Base-by-base conservation (phyloP, 2,329 filamentous ascomycete genomes). In the Beauveria asiatica region DNA sequence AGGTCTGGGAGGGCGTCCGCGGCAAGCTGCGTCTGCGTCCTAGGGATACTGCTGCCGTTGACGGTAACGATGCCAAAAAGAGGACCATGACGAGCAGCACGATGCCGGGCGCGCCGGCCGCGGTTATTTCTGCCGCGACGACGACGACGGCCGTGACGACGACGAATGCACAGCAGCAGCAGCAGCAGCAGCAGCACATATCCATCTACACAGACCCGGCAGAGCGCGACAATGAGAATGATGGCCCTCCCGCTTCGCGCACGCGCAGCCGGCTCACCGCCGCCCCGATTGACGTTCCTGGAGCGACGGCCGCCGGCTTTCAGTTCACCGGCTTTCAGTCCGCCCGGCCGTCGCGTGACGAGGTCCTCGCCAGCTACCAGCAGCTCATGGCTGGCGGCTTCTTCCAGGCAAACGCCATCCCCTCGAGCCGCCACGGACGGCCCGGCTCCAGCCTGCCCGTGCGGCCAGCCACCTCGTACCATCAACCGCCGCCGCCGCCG, bases 391-490 rank as follows among this genome's bases (percentile, higher is more conserved):
- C 80, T 2, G 77, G 77, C 6, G 82, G 82, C 62, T 85, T 85
- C 76, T 85, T 85, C 68, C 75, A 78, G 51, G 74, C 78, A 25
- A 81, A 83, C 63, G 81, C 82, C 57, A 84, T 84, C 62, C 78
- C 81, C 62, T 83, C 81, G 5, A 82, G 80, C 1, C 75, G 82
- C 3, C 79, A 80, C 48, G 56, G 57, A 48, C 55, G 51, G 45
- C 46, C 60, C 30, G 25, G 33, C 16, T 23, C 57, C 44, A 53
- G 64, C 45, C 56, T 50, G 39, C 53, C 62, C 45, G 44, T 68
- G 11, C 68, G 67, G 54, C 44, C 13, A 7, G 13, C 27, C 4
- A 33, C 37, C 3, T 46, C 50, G 7, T 30, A 27, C 61, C 62
- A 39, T 21, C 11, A 33, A 11, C 58, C 60, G 59, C 63, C 30